phyloP scores from a whole-genome alignment of 2,329 filamentous ascomycete species.

The Penicillium sp. region DNA sequence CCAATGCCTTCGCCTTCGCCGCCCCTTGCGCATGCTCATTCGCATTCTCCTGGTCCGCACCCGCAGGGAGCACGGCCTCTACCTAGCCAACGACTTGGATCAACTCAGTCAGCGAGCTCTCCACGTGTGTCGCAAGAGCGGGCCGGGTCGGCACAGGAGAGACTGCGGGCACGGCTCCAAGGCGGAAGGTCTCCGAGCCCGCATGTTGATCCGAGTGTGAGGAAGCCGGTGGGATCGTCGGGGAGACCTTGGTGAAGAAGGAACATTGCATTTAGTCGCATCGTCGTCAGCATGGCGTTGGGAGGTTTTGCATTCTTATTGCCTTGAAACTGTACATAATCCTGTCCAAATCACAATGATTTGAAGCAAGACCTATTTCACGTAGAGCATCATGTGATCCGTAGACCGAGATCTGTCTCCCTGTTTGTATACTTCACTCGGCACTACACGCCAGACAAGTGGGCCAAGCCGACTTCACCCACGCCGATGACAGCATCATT shows the following conservation, averaged over 20 bases:
- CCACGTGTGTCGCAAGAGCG: slow-evolving; percentile 30
- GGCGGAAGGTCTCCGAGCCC: slow-evolving; percentile 41
- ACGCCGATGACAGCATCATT: not conserved
- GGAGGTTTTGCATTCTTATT: slow-evolving; percentile 13
- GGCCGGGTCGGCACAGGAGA: slow-evolving; percentile 61
- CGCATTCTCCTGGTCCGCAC: slow-evolving; percentile 24
- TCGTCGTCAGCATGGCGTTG: slow-evolving; percentile 18
- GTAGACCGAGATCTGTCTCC: not conserved
- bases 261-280: slow-evolving; percentile 10
- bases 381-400: not conserved
- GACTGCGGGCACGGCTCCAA: slow-evolving; percentile 74
- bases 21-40: slow-evolving; percentile 17
- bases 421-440: not conserved
- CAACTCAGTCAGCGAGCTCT: slow-evolving; percentile 57
- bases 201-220: slow-evolving; percentile 28
- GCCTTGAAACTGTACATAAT: slow-evolving; percentile 2
- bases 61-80: slow-evolving; percentile 52
- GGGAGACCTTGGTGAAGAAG: slow-evolving; percentile 16
- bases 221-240: slow-evolving; percentile 31
- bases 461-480: not conserved
- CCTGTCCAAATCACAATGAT: not conserved
- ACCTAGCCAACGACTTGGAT: slow-evolving; percentile 68
- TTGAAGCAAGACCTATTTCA: not conserved
- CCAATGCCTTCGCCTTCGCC: slow-evolving; percentile 16
- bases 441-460: not conserved